phyloP scores from a whole-genome alignment of 257 asterid genomes.

The Misopates orontium region DNA sequence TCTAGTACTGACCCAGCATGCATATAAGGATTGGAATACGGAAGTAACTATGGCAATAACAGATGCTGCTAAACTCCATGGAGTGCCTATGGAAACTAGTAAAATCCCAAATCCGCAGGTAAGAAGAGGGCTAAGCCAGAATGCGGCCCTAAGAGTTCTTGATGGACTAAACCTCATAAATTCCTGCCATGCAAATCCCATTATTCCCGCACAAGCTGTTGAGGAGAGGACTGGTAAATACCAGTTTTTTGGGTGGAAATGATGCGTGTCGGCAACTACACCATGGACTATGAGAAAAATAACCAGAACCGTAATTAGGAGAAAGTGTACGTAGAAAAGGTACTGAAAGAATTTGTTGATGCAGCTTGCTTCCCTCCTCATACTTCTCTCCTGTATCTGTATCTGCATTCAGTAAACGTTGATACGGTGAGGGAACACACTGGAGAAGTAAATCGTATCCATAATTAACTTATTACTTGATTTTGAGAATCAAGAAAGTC shows the following conservation, averaged over 20 bases:
- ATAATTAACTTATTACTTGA: background rate
- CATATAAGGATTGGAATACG: constrained; percentile 46
- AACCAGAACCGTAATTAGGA: constrained; percentile 35
- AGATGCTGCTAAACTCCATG: constrained; percentile 45
- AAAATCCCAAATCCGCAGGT: constrained; percentile 46
- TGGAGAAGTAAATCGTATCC: background rate
- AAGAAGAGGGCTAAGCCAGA: constrained; percentile 65
- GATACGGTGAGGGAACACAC: background rate
- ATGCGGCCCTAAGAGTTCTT: constrained; percentile 41
- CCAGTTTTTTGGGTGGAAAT: constrained; percentile 45
- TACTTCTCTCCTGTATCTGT: too few relatives aligned
- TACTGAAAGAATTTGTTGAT: constrained; percentile 32
- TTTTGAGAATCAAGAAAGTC: constrained; percentile 17
- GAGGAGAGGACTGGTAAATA: constrained; percentile 44
- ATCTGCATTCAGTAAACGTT: constrained; percentile 26
- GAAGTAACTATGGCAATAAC: constrained; percentile 38
- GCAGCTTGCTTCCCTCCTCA: constrained; percentile 35
- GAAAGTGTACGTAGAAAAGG: constrained; percentile 46
- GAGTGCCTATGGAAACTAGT: constrained; percentile 49
- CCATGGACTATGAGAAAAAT: constrained; percentile 41
- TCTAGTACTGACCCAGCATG: constrained; percentile 58
- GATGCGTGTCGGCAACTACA: constrained; percentile 12
- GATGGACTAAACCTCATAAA: constrained; percentile 36
- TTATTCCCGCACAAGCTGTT: constrained; percentile 43
- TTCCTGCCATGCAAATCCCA: constrained; percentile 50